A percentile compares a stretch with the other conserved stretches of the same genome.
These are phyloP conservation scores for Salvia sclarea DNA, from an alignment of 305 asterid genomes.

Conservation along the genomic window DNA sequence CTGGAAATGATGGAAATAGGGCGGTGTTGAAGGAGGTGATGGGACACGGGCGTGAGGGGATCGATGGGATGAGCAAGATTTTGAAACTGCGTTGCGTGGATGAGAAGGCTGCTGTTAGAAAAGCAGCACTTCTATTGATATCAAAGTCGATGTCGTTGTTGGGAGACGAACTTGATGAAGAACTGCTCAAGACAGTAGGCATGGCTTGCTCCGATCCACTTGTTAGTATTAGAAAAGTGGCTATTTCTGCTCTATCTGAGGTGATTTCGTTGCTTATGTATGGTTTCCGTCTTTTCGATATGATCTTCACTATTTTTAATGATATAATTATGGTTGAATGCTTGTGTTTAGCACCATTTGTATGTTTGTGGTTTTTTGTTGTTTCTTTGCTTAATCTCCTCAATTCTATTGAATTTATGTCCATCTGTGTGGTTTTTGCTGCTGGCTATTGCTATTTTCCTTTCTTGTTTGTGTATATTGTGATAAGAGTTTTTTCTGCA, in stretches of 20 bases:
- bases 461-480: slow-evolving; percentile 9
- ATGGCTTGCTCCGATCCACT: slow-evolving; percentile 94
- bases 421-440: slow-evolving; percentile 7
- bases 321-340: not conserved
- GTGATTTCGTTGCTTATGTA: slow-evolving; percentile 34
- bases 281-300: not conserved
- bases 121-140: slow-evolving; percentile 77
- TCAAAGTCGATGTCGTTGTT: slow-evolving; percentile 64
- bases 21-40: slow-evolving; percentile 54
- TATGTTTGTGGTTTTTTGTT: slow-evolving; percentile 16
- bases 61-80: slow-evolving; percentile 50
- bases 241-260: slow-evolving; percentile 89
- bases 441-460: slow-evolving; percentile 11
- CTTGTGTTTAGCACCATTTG: slow-evolving; percentile 13
- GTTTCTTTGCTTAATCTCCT: no score
- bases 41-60: slow-evolving; percentile 52
- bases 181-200: slow-evolving; percentile 75
- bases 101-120: slow-evolving; percentile 95
- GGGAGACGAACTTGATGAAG: slow-evolving; percentile 71
- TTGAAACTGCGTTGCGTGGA: slow-evolving; percentile 71
- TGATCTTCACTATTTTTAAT: not conserved
- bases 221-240: slow-evolving; percentile 93
- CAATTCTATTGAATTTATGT: slow-evolving; percentile 2
- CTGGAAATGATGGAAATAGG: slow-evolving; percentile 50
- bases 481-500: slow-evolving; percentile 6